phyloP scores from a whole-genome alignment of 2,329 filamentous ascomycete species.

The Teratosphaeria epicoccoides region DNA sequence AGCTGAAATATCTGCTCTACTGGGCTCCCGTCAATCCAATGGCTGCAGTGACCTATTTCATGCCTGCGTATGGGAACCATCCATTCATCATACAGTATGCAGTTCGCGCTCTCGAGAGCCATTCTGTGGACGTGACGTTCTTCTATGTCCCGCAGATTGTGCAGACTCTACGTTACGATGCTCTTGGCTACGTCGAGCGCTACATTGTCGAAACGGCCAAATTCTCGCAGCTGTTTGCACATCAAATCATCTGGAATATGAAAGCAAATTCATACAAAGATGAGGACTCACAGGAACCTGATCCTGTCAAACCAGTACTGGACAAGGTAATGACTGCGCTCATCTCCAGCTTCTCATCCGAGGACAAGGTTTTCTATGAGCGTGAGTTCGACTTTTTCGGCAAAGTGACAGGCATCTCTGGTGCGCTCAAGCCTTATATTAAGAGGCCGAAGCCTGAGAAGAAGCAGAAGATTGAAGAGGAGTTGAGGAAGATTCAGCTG shows the following conservation, averaged over 20 bases:
- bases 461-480: constrained; percentile 98
- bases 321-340: constrained; percentile 82
- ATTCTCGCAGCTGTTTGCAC: constrained; percentile 95
- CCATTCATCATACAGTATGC: constrained; percentile 93
- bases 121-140: constrained; percentile 94
- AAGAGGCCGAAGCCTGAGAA: constrained; percentile 90
- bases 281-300: constrained; percentile 81
- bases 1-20: constrained; percentile 87
- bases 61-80: constrained; percentile 83
- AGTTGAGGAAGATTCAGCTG: constrained; percentile 91
- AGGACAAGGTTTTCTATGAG: constrained; percentile 80
- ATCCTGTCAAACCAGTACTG: constrained; percentile 83
- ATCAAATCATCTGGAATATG: constrained; percentile 99
- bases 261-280: constrained; percentile 98
- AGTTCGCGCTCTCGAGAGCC: constrained; percentile 86
- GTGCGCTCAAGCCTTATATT: constrained; percentile 87
- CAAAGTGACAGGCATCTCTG: constrained; percentile 89
- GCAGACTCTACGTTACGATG: constrained; percentile 86
- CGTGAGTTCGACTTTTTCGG: constrained; percentile 97
- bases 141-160: constrained; percentile 99
- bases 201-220: constrained; percentile 96
- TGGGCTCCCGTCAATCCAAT: constrained; percentile 91
- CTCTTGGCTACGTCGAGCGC: constrained; percentile 83
- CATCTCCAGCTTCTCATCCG: constrained; percentile 66
- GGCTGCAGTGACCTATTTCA: constrained; percentile 84